Base-by-base conservation (phyloP, 495 filamentous ascomycete species). In the Extremus antarcticus region DNA sequence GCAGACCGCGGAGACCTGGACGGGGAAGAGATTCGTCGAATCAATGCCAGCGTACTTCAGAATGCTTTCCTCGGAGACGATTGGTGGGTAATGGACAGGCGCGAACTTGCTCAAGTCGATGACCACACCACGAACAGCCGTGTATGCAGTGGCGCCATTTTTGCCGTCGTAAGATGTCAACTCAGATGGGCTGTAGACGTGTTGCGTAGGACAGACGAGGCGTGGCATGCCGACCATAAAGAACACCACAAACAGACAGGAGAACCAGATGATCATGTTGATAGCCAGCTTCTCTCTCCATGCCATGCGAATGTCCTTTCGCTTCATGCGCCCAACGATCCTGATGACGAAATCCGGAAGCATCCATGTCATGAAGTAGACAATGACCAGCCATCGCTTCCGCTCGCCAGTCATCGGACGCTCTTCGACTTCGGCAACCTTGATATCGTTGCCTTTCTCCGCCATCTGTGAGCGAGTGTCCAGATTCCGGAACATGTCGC, bases 281-380 rank as follows among this genome's bases (percentile, higher is more conserved):
- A 99, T 99, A 32, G 92, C 92, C 53, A 97, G 70, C 76, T 98
- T 98, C 67, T 98, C 92, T 56, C 92, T 79, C 92, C 92, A 98
- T 2, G 92, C 92, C 58, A 83, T 76, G 43, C 88, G 86, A n/a
- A 98, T 80, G 65, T 98, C 92, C 67, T 91, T 91, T 46, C 92
- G 84, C 60, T 84, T 81, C 84, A 95, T 96, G 16, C 87, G 78
- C 16, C 90, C 90, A 52, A 94, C 53, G 64, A 75, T 76, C 47
- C 81, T 77, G 69, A 96, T 88, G 43, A 83, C 62, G 62, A 96
- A 86, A 67, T 95, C 87, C 19, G 92, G 92, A 41, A 96, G 74
- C 59, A 76, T 90, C 68, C 80, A 98, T 1, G 92, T 97, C 49
- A 98, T 70, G 19, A 87, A 47, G 61, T 82, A 95, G 39, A 94